Base-by-base conservation (phyloP, 441 rosid species). In the Oxalis stricta region DNA sequence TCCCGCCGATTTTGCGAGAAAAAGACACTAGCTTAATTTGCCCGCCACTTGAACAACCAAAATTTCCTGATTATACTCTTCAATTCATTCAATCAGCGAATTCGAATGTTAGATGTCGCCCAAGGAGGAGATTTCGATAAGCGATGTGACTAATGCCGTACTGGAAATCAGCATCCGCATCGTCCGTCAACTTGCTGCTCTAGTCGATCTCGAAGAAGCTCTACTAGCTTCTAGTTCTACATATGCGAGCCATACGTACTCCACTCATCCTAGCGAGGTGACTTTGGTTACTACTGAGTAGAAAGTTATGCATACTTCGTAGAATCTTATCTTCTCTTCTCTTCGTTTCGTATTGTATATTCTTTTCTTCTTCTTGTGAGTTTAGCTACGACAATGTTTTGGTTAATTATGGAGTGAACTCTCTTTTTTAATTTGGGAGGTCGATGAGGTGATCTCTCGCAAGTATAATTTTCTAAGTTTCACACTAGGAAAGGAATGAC, bases 261-360 rank as follows among this genome's bases (percentile, higher is more conserved):
- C 94, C 3, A 56, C 84, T 48, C 93, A 81, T 50, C 99, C 93
- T 31, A 69, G 88, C 45, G 96, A 83, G 89, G 98, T 83, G 52
- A 2, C 10, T 1, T 26, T 11, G n/a, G n/a, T n/a, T n/a, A n/a
- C n/a, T n/a, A n/a, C n/a, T n/a, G n/a, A n/a, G n/a, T n/a, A n/a
- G n/a, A 26, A 8, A 26, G 10, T 1, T 26, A 6, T 26, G 10
- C 7, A 26, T 2, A 26, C 7, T 26, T 26, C 1, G 1, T 26
- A 1, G 5, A 2, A 26, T 26, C 7, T 14, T 2, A 1, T 40
- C 3, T 16, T 20, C 24, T 29, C 5, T 23, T 35, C 20, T 29
- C 9, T 18, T 23, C 17, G n/a, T 35, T 23, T 3, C 7, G 28
- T 23, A 23, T 23, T 26, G 31, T 5, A 1, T 26, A 11, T 20